Conservation (phyloP, 805 yeast genomes). For the Candida glaebosa region DNA sequence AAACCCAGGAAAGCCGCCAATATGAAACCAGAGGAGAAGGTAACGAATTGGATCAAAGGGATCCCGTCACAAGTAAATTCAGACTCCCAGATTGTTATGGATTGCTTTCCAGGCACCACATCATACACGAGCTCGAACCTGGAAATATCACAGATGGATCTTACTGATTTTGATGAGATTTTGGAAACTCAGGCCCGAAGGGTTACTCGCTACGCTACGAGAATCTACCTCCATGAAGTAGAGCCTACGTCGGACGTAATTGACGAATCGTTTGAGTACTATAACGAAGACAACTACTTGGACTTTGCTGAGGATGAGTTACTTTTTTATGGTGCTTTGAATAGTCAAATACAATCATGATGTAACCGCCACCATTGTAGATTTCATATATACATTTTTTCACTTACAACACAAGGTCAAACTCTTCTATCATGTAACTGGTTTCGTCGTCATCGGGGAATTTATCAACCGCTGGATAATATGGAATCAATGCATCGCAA, state of each 20-base stretch:
- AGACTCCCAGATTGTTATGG: conserved; percentile 17
- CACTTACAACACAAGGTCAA: conserved; percentile 29
- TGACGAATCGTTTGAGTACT: conserved; percentile 12
- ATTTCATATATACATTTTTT: neutral
- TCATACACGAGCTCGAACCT: conserved; percentile 25
- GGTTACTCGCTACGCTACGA: conserved; percentile 44
- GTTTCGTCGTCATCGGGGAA: conserved; percentile 19
- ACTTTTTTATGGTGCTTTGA: neutral
- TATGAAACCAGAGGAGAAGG: conserved; percentile 67
- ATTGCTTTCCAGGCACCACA: conserved; percentile 49
- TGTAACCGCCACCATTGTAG: neutral
- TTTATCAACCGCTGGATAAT: conserved; percentile 60
- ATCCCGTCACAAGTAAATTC: conserved; percentile 46
- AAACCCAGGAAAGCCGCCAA: conserved; percentile 60
- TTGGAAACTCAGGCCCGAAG: conserved; percentile 51
- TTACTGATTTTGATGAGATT: conserved; percentile 28
- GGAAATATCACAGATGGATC: conserved; percentile 13
- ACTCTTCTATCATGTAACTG: conserved; percentile 42
- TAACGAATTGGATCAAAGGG: conserved; percentile 56
- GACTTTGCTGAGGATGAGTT: conserved; percentile 26
- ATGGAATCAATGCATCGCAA: conserved; percentile 76
- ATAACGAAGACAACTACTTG: conserved; percentile 25
- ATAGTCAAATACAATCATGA: conserved; percentile 1
- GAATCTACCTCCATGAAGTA: conserved; percentile 33
- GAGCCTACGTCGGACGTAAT: conserved; percentile 21